Evolutionary conservation across 495 filamentous ascomycete species (phyloP).

Genomic region (Aspergillus conjunctus): DNA sequence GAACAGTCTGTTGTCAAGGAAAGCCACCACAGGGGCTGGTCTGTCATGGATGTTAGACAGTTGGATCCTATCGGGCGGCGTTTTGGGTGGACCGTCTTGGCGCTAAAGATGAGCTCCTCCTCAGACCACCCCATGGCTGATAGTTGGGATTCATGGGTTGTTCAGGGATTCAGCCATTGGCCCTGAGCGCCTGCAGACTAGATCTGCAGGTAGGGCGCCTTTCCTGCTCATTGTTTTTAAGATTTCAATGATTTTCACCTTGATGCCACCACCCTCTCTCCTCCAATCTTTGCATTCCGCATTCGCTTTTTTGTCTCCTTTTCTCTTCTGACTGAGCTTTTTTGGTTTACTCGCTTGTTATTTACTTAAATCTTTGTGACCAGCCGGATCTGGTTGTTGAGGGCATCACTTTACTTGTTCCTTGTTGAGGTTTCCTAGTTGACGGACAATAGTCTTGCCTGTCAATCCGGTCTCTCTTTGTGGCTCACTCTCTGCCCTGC

Average conservation of each 20-base stretch:
- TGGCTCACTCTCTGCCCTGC: background rate
- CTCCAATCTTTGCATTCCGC: background rate
- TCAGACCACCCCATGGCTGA: constrained; percentile 20
- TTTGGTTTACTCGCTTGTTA: constrained; percentile 13
- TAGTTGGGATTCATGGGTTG: constrained; percentile 5
- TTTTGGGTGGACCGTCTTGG: constrained; percentile 19
- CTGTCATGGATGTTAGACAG: too few species aligned
- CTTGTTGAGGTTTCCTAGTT: constrained; percentile 7
- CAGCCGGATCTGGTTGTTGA: constrained; percentile 23
- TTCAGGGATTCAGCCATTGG: constrained; percentile 1
- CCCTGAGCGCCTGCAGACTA: constrained; percentile 2
- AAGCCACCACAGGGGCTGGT: too few species aligned
- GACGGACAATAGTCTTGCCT: constrained; percentile 1
- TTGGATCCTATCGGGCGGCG: constrained; percentile 16
- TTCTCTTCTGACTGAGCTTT: constrained; percentile 18
- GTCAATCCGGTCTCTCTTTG: background rate
- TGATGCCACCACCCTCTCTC: constrained; percentile 16
- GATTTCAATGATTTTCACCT: constrained; percentile 21
- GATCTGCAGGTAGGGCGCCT: constrained; percentile 18
- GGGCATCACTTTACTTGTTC: constrained; percentile 8
- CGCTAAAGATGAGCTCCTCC: constrained; percentile 22
- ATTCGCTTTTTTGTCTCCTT: constrained; percentile 7
- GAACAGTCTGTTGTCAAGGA: constrained; percentile 1
- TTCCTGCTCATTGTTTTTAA: constrained; percentile 19
- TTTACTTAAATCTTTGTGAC: constrained; percentile 10